Evolutionary conservation across 768 basidiomycete genomes (phyloP).

Genomic region (Megacollybia marginata): DNA sequence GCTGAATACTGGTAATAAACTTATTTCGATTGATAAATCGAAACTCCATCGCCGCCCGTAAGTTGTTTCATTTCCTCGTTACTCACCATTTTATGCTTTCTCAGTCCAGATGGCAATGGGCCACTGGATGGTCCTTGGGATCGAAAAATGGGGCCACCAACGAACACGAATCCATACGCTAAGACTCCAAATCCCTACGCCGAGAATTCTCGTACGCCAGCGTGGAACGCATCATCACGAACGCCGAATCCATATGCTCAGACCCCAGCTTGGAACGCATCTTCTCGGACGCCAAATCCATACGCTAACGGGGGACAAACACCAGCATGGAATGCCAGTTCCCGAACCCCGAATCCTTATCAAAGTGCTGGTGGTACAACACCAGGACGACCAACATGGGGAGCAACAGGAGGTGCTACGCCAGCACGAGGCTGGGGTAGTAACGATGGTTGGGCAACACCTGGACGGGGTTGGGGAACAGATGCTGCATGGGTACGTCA

Average conservation of each 20-base stretch:
- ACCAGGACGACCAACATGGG: conserved; percentile 22
- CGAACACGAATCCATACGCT: conserved; percentile 14
- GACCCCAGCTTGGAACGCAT: conserved; percentile 59
- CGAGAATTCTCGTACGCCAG: conserved; percentile 50
- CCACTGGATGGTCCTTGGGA: conserved; percentile 31
- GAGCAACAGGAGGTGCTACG: conserved; percentile 30
- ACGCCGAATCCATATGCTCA: conserved; percentile 71
- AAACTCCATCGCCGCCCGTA: conserved; percentile 70
- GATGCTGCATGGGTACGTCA: conserved; percentile 20
- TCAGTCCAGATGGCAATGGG: conserved; percentile 50
- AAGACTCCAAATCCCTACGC: conserved; percentile 69
- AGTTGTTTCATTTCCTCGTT: conserved; percentile 15
- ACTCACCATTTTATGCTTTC: conserved; percentile 2
- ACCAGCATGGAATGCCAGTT: conserved; percentile 57
- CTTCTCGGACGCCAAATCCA: conserved; percentile 66
- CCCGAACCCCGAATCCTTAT: conserved; percentile 61
- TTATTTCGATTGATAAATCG: conserved; percentile 79
- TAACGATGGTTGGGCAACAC: conserved; percentile 14
- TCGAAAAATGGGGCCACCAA: conserved; percentile 8
- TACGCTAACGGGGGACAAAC: conserved; percentile 52
- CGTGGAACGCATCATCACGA: conserved; percentile 54
- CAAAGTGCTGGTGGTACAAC: conserved; percentile 21
- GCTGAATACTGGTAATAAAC: conserved; percentile 80
- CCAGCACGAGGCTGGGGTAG: conserved; percentile 29
- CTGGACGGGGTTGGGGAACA: conserved; percentile 8